Conservation (phyloP, 257 asterid species). For the Gentiana dahurica region DNA sequence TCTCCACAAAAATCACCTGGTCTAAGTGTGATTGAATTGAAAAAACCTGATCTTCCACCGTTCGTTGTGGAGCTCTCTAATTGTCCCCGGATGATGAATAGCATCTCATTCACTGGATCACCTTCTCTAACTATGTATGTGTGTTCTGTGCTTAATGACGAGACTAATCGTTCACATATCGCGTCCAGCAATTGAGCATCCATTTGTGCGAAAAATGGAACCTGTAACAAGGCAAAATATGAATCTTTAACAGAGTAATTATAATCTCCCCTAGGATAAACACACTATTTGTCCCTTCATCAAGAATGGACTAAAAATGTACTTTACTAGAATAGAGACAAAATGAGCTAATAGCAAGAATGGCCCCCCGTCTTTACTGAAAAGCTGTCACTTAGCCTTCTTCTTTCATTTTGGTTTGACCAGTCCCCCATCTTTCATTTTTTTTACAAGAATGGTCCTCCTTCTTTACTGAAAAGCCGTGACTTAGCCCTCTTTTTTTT, state of each 20-base stretch:
- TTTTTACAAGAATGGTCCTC: no score
- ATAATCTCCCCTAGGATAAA: neutral
- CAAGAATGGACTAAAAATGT: neutral
- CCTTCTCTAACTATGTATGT: conserved; percentile 69
- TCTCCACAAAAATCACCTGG: conserved; percentile 93
- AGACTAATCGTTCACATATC: conserved; percentile 72
- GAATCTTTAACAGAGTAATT: no score
- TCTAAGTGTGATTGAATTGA: conserved; percentile 65
- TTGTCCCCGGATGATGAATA: conserved; percentile 78
- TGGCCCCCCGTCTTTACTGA: no score
- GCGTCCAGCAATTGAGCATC: conserved; percentile 89
- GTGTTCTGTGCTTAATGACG: conserved; percentile 62
- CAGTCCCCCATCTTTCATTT: no score
- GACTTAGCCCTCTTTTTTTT: no score
- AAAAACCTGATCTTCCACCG: conserved; percentile 88
- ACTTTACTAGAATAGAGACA: no score
- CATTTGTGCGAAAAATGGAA: conserved; percentile 88
- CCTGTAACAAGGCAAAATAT: conserved; percentile 23
- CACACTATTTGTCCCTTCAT: neutral
- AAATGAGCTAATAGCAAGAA: no score
- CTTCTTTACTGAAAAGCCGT: no score
- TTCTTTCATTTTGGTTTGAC: no score
- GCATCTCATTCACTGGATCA: conserved; percentile 87
- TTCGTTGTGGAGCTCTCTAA: conserved; percentile 86
- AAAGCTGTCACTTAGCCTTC: no score